Conservation (phyloP, 495 filamentous ascomycete genomes). For the Neurospora sp. region DNA sequence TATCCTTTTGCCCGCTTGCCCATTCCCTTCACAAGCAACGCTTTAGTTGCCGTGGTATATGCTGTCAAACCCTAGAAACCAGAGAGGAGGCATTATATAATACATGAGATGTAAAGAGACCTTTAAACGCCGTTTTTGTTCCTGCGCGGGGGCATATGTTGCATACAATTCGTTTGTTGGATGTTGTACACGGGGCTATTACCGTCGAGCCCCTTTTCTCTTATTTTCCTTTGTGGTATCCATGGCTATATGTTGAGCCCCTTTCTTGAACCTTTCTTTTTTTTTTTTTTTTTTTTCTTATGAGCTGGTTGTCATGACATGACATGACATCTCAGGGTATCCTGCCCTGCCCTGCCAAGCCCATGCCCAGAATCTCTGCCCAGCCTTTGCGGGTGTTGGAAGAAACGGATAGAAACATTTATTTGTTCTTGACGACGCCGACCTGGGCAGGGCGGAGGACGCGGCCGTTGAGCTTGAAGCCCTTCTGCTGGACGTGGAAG, state of each 20-base stretch:
- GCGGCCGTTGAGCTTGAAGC: constrained; percentile 83
- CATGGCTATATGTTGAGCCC: background rate
- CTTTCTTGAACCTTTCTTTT: background rate
- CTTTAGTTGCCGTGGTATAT: background rate
- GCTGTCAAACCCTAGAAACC: background rate
- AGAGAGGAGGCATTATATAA: background rate
- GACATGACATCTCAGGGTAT: background rate
- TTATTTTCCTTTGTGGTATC: background rate
- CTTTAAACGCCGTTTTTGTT: background rate
- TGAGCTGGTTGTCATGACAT: too few species aligned
- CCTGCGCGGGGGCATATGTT: background rate
- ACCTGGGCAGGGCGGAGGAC: constrained; percentile 90
- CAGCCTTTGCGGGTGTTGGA: background rate
- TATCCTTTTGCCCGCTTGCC: background rate
- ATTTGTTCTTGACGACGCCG: constrained; percentile 66
- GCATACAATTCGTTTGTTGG: background rate
- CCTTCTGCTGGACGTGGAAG: constrained; percentile 90
- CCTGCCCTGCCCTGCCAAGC: background rate
- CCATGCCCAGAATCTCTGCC: background rate
- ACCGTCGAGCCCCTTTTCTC: background rate
- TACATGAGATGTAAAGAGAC: background rate
- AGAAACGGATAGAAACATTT: constrained; percentile 3
- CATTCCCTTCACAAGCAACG: background rate
- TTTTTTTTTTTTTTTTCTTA: too few species aligned
- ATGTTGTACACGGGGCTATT: background rate